phyloP scores from a whole-genome alignment of 2,329 filamentous ascomycete species.

The Colletotrichum phormii region DNA sequence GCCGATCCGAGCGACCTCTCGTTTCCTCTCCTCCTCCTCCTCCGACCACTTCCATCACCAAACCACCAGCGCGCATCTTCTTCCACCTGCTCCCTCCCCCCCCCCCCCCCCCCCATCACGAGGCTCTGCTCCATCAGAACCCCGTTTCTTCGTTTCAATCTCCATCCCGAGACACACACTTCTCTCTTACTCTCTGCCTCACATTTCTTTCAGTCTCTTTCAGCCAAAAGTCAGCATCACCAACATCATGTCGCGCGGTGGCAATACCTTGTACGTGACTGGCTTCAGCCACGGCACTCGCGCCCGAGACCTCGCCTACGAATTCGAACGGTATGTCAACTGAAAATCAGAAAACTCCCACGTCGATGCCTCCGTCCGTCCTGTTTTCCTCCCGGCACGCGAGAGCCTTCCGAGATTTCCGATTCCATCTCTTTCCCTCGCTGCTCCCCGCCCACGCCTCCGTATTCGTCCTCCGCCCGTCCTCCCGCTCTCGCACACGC shows the following conservation, averaged over 20 bases:
- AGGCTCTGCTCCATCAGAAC: slow-evolving; percentile 33
- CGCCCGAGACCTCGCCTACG: slow-evolving; percentile 98
- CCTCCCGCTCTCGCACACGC: slow-evolving; percentile 47
- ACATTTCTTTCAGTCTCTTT: slow-evolving; percentile 16
- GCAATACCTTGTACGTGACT: slow-evolving; percentile 96
- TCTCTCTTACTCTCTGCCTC: slow-evolving; percentile 5
- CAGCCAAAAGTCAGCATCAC: slow-evolving; percentile 29
- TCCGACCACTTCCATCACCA: slow-evolving; percentile 23
- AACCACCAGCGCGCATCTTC: slow-evolving; percentile 30
- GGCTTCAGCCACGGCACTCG: slow-evolving; percentile 99
- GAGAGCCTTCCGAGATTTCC: slow-evolving; percentile 45
- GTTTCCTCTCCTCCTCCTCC: slow-evolving; percentile 30
- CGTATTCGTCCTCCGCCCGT: slow-evolving; percentile 55
- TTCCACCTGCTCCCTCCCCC: not conserved
- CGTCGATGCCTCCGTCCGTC: slow-evolving; percentile 61
- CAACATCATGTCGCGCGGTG: slow-evolving; percentile 84
- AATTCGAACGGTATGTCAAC: slow-evolving; percentile 99
- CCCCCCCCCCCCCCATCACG: slow-evolving; percentile 4
- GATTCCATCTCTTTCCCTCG: slow-evolving; percentile 45
- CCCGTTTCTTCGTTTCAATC: slow-evolving; percentile 9
- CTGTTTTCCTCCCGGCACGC: slow-evolving; percentile 48
- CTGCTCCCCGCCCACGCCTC: slow-evolving; percentile 49
- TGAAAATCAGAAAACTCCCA: slow-evolving; percentile 49
- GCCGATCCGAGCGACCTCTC: slow-evolving; percentile 24
- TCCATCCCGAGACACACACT: slow-evolving; percentile 1